phyloP scores from a whole-genome alignment of 208 protist species.

The Wallacemonas sp. region DNA sequence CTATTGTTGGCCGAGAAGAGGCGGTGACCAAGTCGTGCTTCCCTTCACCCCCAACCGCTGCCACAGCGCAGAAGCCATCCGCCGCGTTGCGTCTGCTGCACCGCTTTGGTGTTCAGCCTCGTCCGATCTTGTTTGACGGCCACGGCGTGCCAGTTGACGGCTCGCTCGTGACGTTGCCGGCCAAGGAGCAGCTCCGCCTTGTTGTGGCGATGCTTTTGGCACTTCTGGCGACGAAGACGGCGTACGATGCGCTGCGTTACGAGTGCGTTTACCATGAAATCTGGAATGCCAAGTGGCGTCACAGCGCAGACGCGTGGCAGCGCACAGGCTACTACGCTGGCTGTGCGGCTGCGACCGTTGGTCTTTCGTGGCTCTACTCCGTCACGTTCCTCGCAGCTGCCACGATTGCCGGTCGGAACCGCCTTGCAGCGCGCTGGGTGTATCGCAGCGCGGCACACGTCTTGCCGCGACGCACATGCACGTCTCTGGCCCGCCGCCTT shows the following conservation, averaged over 20 bases:
- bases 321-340: slow-evolving; percentile 37
- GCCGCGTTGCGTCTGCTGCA: neutral
- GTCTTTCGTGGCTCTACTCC: slow-evolving; percentile 23
- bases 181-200: slow-evolving; percentile 32
- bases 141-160: slow-evolving; percentile 31
- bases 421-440: slow-evolving; percentile 26
- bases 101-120: neutral
- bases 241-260: slow-evolving; percentile 31
- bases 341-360: slow-evolving; percentile 23
- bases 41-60: neutral
- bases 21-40: neutral
- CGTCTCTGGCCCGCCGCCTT: slow-evolving; percentile 11
- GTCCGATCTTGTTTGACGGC: slow-evolving; percentile 23
- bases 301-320: slow-evolving; percentile 18
- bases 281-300: slow-evolving; percentile 33
- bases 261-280: slow-evolving; percentile 43
- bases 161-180: slow-evolving; percentile 23
- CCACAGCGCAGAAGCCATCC: neutral
- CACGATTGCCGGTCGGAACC: slow-evolving; percentile 24
- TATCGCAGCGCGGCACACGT: slow-evolving; percentile 13
- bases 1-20: slow-evolving; percentile 25
- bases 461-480: slow-evolving; percentile 17
- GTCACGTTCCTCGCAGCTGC: slow-evolving; percentile 26
- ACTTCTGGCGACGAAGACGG: slow-evolving; percentile 24
- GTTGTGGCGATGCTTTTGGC: slow-evolving; percentile 21